Evolutionary conservation across 495 filamentous ascomycete species (phyloP), one percentile per base, ranked within the genome.

Genomic region (Ascobolus immersus): DNA sequence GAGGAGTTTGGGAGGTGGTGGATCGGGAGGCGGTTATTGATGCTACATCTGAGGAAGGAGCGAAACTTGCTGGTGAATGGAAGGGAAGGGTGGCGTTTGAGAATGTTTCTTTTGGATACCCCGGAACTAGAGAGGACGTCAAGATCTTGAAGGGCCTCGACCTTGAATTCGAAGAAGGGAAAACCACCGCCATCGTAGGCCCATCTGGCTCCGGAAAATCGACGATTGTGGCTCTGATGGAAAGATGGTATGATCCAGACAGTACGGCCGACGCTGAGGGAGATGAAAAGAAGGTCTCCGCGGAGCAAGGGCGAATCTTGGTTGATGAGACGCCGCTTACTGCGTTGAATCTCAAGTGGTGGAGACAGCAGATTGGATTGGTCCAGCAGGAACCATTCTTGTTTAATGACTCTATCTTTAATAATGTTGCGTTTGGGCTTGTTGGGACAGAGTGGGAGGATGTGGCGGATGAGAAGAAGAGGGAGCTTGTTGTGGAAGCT

Each of bases 361-460:
- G 62, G 62, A 54, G 69, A 30, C 52, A 57, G 2, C 64, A 72
- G 35, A 73, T 75, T 38, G 65, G 67, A 2, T 56, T 75, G 6
- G 70, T 75, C 1, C 67, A 70, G 38, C 69, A 77, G 47, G 70
- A 77, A 37, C 70, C 71, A 11, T 65, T 72, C 36, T 55, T 79
- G 1, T 79, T 79, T 49, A 72, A 71, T 41, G 59, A 64, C 29
- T 65, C 66, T 3, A 69, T 79, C 23, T 69, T 60, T 41, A 52
- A 64, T 18, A 80, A 78, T 39, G 64, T 78, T 0, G 55, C 60
- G 13, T 62, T 67, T 33, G 73, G 72, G 1, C 53, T 76, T 5
- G 51, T 69, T n/a, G 71, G 71, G 3, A 67, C 69, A 0, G 50
- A 58, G 26, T 67, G 57, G 59, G 71, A 71, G 41, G 39, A 60